Percentiles rank a stretch among this genome's conserved stretches.
Conservation (phyloP, 108 stramenopile genomes). For the Nitzschia sp. region DNA sequence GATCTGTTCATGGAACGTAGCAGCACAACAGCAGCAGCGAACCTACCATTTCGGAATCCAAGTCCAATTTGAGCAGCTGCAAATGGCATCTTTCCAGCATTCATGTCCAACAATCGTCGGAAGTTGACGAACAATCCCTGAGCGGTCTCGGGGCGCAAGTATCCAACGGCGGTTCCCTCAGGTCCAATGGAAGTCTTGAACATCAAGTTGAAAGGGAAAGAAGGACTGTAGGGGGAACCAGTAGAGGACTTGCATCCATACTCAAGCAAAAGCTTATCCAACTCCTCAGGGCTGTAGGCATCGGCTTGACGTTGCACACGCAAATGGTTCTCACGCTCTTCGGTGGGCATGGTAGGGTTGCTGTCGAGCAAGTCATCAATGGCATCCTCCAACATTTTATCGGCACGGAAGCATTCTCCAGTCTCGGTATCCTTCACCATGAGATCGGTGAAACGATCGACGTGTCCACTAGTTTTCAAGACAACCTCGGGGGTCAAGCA, state of each 20-base stretch:
- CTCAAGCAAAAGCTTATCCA: constrained; percentile 82
- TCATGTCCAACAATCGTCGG: constrained; percentile 93
- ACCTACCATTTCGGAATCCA: constrained; percentile 95
- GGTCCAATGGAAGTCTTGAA: constrained; percentile 99
- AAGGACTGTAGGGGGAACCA: constrained; percentile 86
- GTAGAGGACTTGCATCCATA: constrained; percentile 88
- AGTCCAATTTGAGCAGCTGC: constrained; percentile 98
- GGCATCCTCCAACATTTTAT: constrained; percentile 97
- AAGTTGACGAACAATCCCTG: constrained; percentile 99
- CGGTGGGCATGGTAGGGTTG: constrained; percentile 78
- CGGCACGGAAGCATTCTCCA: constrained; percentile 95
- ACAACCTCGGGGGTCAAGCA: constrained; percentile 95
- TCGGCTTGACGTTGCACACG: constrained; percentile 95
- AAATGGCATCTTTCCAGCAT: constrained; percentile 97
- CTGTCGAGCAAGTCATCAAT: constrained; percentile 92
- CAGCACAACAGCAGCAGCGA: neutral
- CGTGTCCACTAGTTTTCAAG: constrained; percentile 97
- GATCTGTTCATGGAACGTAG: neutral
- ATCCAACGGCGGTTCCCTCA: constrained; percentile 94
- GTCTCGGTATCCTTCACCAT: constrained; percentile 93
- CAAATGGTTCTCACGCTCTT: constrained; percentile 87
- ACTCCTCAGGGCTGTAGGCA: constrained; percentile 93
- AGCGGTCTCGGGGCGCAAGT: constrained; percentile 99
- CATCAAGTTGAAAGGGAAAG: constrained; percentile 99
- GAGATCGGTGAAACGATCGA: constrained; percentile 99